Conservation (phyloP, 805 yeast species). For the Hemisphaericaspora nanyangensis region DNA sequence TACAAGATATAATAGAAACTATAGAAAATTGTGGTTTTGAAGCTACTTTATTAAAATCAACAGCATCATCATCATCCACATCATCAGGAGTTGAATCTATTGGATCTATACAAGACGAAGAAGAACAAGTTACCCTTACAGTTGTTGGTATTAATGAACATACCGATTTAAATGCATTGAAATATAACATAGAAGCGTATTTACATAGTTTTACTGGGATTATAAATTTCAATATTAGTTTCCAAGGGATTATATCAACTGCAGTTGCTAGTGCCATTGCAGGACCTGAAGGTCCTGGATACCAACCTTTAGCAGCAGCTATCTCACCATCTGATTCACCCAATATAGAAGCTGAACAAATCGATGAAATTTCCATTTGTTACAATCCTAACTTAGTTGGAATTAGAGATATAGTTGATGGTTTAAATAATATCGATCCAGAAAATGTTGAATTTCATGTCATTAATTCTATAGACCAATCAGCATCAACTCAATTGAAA, state of each 20-base stretch:
- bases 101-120: constrained; percentile 12
- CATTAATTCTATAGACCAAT: constrained; percentile 48
- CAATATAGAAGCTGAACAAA: not conserved
- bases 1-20: constrained; percentile 42
- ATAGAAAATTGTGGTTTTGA: constrained; percentile 60
- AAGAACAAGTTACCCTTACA: constrained; percentile 27
- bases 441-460: constrained; percentile 50
- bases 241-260: constrained; percentile 4
- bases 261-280: not conserved
- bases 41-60: constrained; percentile 9
- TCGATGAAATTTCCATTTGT: constrained; percentile 37
- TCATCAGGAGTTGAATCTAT: not conserved
- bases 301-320: not conserved
- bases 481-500: constrained; percentile 59
- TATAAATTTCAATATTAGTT: constrained; percentile 10
- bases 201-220: constrained; percentile 31
- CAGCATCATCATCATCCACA: not conserved
- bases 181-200: constrained; percentile 39
- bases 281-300: constrained; percentile 10
- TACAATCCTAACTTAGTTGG: constrained; percentile 56
- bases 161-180: constrained; percentile 25
- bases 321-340: not conserved
- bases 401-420: constrained; percentile 55
- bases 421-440: constrained; percentile 40
- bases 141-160: constrained; percentile 28